Percentiles rank a stretch among this genome's conserved stretches.
These are phyloP conservation scores for Epichloe typhina DNA, from an alignment of 2,329 filamentous ascomycete species.

Conservation along the genomic window DNA sequence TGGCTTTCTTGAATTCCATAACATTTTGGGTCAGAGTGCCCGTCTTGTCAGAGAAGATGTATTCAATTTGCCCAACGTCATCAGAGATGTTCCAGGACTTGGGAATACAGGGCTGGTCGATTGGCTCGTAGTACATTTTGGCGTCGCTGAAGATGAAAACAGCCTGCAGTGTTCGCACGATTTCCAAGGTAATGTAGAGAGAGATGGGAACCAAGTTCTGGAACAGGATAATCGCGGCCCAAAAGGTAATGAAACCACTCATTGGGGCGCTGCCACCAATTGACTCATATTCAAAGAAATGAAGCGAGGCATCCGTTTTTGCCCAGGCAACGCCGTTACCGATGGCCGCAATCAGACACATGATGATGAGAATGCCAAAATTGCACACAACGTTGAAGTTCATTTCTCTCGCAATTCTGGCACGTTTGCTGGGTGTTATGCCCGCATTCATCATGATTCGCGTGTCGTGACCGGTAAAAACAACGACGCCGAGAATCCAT, in stretches of 20 bases:
- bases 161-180: slow-evolving; percentile 83
- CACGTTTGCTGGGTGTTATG: slow-evolving; percentile 85
- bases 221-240: slow-evolving; percentile 86
- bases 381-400: slow-evolving; percentile 98
- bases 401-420: slow-evolving; percentile 79
- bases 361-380: slow-evolving; percentile 74
- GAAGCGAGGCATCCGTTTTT: slow-evolving; percentile 57
- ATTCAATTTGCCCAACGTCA: slow-evolving; percentile 94
- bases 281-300: slow-evolving; percentile 76
- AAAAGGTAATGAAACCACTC: slow-evolving; percentile 93
- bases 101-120: slow-evolving; percentile 89
- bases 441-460: slow-evolving; percentile 99
- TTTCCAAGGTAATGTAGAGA: slow-evolving; percentile 92
- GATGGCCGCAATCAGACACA: slow-evolving; percentile 79
- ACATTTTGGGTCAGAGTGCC: slow-evolving; percentile 92
- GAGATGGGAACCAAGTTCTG: slow-evolving; percentile 99
- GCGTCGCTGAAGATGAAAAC: slow-evolving; percentile 96
- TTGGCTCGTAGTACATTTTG: slow-evolving; percentile 90
- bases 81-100: slow-evolving; percentile 99
- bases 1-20: slow-evolving; percentile 99
- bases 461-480: slow-evolving; percentile 91
- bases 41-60: slow-evolving; percentile 98
- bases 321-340: slow-evolving; percentile 76
- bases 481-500: slow-evolving; percentile 83
- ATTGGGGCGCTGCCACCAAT: slow-evolving; percentile 62